phyloP scores from a whole-genome alignment of 108 stramenopile species.

The Epipyxis sp. region DNA sequence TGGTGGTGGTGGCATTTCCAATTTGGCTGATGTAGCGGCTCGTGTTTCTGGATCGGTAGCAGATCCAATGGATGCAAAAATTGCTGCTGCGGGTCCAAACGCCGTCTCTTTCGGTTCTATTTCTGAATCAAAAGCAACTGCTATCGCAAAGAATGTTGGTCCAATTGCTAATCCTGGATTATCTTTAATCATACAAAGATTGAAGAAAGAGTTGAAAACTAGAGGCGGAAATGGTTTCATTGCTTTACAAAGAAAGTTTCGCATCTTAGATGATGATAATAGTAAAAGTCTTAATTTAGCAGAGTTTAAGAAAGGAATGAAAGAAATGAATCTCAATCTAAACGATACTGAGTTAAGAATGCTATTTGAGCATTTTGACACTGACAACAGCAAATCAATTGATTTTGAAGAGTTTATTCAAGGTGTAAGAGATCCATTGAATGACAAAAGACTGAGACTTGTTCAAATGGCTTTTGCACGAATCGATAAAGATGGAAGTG shows the following conservation, averaged over 20 bases:
- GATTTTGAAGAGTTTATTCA: conserved; percentile 48
- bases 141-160: background rate
- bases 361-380: conserved; percentile 50
- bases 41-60: background rate
- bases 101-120: background rate
- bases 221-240: conserved; percentile 33
- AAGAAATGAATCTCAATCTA: conserved; percentile 41
- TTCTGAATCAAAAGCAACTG: too few relatives aligned
- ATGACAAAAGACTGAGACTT: conserved; percentile 8
- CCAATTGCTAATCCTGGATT: conserved; percentile 9
- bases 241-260: conserved; percentile 31
- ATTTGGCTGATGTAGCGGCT: background rate
- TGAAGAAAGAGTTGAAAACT: conserved; percentile 16
- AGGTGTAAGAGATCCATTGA: conserved; percentile 44
- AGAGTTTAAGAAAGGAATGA: conserved; percentile 51
- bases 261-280: conserved; percentile 48
- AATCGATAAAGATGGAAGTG: conserved; percentile 37
- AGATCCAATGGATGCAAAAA: background rate
- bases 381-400: conserved; percentile 42
- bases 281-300: conserved; percentile 38
- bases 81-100: background rate
- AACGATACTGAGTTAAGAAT: conserved; percentile 40
- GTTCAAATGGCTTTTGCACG: conserved; percentile 41
- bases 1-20: background rate
- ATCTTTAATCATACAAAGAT: background rate